Conservation (phyloP, 2,329 filamentous ascomycete species). For the Chaetomium sp. region DNA sequence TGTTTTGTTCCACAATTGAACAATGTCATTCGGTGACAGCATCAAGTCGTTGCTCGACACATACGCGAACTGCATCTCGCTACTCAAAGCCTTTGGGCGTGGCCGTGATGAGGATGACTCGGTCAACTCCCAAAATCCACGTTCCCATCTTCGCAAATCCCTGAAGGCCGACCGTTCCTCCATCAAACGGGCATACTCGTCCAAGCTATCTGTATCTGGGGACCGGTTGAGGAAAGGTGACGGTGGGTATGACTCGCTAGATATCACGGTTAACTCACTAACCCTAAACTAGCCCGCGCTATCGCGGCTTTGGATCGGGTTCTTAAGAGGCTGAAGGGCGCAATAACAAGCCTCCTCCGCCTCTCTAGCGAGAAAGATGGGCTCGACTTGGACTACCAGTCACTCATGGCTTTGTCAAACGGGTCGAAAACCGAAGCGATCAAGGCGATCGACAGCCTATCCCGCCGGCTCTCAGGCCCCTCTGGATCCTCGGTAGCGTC, state of each 20-base stretch:
- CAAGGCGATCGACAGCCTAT: conserved; percentile 52
- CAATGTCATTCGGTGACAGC: conserved; percentile 47
- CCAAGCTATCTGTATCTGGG: conserved; percentile 46
- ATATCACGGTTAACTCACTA: conserved; percentile 4
- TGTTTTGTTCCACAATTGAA: conserved; percentile 6
- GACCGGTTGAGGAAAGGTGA: conserved; percentile 51
- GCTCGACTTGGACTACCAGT: conserved; percentile 48
- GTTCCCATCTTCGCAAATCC: conserved; percentile 41
- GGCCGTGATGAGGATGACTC: conserved; percentile 25
- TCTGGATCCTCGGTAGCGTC: conserved; percentile 32
- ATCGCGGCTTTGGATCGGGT: conserved; percentile 46
- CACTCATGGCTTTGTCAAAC: conserved; percentile 51
- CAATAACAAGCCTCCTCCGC: conserved; percentile 46
- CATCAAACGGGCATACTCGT: conserved; percentile 48
- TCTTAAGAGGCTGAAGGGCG: conserved; percentile 47
- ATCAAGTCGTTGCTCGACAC: conserved; percentile 51
- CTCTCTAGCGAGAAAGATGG: conserved; percentile 40
- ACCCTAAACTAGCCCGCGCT: conserved; percentile 40
- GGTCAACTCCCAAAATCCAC: conserved; percentile 31
- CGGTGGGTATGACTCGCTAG: conserved; percentile 42
- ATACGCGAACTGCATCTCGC: conserved; percentile 50
- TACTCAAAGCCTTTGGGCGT: conserved; percentile 44
- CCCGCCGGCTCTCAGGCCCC: conserved; percentile 39
- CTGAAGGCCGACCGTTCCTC: conserved; percentile 46
- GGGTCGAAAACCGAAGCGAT: conserved; percentile 53